Evolutionary conservation across 139 green algal genomes (phyloP).

Genomic region (Chlorella sp.): DNA sequence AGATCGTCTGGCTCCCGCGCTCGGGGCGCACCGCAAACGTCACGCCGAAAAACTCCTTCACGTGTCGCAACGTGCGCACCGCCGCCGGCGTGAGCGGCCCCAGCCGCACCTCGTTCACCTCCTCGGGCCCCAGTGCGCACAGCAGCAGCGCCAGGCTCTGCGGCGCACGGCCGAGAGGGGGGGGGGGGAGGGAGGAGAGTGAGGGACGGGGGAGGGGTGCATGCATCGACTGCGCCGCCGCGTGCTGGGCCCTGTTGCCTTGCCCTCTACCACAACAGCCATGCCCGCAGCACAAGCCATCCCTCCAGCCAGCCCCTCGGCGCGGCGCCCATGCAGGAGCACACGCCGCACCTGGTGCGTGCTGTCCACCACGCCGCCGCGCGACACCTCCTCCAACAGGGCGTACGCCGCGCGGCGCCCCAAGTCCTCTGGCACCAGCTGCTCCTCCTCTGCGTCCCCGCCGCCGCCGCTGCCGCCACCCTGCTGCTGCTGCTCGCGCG

Average conservation of each 20-base stretch:
- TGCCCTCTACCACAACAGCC: too few species aligned
- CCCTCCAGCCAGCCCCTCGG: too few species aligned
- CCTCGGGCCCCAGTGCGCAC: constrained; percentile 85
- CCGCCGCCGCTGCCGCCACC: neutral
- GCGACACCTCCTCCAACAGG: constrained; percentile 88
- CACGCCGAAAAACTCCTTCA: constrained; percentile 91
- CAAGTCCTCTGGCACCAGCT: constrained; percentile 85
- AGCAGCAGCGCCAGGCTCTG: constrained; percentile 86
- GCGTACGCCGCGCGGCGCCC: constrained; percentile 70
- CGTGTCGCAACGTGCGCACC: constrained; percentile 83
- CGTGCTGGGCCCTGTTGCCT: too few species aligned
- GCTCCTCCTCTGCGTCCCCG: constrained; percentile 19
- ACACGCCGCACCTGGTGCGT: constrained; percentile 50
- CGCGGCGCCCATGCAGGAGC: neutral
- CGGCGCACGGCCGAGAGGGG: constrained; percentile 5
- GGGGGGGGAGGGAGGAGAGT: neutral
- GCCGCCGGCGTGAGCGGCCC: constrained; percentile 87
- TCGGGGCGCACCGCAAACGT: constrained; percentile 90
- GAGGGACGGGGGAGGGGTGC: neutral
- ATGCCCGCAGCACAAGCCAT: too few species aligned
- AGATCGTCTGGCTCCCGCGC: constrained; percentile 83
- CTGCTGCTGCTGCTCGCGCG: neutral
- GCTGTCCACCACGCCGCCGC: constrained; percentile 89
- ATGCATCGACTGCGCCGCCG: too few species aligned
- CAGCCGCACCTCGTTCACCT: constrained; percentile 81